Percentiles rank a stretch among this genome's conserved stretches.
Evolutionary conservation across 1,139 yeast genomes (phyloP).

Genomic region (Candida glucosophila): DNA sequence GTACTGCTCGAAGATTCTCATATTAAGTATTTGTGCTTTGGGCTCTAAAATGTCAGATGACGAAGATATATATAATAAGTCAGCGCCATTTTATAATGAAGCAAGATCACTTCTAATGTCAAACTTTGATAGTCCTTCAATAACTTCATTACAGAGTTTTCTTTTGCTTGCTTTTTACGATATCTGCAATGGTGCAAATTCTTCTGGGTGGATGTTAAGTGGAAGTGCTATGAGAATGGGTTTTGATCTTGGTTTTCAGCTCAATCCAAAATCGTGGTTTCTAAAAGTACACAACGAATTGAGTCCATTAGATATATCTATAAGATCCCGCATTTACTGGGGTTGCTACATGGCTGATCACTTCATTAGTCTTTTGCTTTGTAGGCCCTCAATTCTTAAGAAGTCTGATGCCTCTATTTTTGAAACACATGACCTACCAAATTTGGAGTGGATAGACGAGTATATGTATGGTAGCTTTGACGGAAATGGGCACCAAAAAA

Average conservation of each 20-base stretch:
- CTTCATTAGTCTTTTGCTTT: slow-evolving; percentile 48
- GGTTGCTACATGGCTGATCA: slow-evolving; percentile 62
- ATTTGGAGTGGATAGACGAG: slow-evolving; percentile 47
- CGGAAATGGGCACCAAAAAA: slow-evolving; percentile 10
- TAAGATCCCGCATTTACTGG: slow-evolving; percentile 58
- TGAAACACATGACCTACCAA: slow-evolving; percentile 54
- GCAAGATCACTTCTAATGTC: slow-evolving; percentile 36
- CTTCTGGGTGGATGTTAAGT: slow-evolving; percentile 54
- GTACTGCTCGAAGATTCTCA: slow-evolving; percentile 45
- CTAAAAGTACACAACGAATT: slow-evolving; percentile 21
- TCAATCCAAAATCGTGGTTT: slow-evolving; percentile 55
- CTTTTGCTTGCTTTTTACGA: slow-evolving; percentile 48
- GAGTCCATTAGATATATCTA: slow-evolving; percentile 37
- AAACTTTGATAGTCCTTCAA: slow-evolving; percentile 30
- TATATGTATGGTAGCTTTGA: slow-evolving; percentile 25
- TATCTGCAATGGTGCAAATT: slow-evolving; percentile 46
- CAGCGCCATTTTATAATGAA: slow-evolving; percentile 35
- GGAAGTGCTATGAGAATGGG: slow-evolving; percentile 62
- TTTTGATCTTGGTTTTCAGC: slow-evolving; percentile 54
- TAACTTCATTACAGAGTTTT: slow-evolving; percentile 41
- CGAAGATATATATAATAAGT: slow-evolving; percentile 27
- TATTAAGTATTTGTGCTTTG: slow-evolving; percentile 47
- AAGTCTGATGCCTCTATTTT: slow-evolving; percentile 53
- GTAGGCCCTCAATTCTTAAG: slow-evolving; percentile 50
- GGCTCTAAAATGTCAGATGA: slow-evolving; percentile 45